Percentiles rank a stretch among this genome's conserved stretches.
Evolutionary conservation across 1,284 basidiomycete genomes (phyloP).

Genomic region (Ustilago loliicola): DNA sequence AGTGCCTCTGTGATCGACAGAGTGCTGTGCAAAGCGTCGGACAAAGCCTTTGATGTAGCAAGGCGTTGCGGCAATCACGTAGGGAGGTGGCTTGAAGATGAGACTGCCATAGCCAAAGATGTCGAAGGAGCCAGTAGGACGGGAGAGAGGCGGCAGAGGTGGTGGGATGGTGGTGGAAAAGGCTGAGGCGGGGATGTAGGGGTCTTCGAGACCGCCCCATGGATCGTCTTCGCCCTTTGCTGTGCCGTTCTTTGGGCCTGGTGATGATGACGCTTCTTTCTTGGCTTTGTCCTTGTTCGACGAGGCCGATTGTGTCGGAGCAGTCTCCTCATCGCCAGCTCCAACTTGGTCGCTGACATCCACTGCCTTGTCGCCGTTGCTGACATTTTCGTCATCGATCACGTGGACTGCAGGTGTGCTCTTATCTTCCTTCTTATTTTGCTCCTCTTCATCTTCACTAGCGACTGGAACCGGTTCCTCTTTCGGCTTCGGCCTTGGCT

Average conservation of each 20-base stretch:
- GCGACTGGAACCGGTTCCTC: background rate
- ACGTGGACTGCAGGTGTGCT: conserved; percentile 17
- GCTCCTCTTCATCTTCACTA: background rate
- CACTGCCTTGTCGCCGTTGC: conserved; percentile 1
- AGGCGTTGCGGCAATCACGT: conserved; percentile 71
- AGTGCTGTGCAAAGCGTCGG: conserved; percentile 85
- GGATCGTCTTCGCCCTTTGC: conserved; percentile 23
- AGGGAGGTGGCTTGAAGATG: conserved; percentile 69
- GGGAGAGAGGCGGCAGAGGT: conserved; percentile 31
- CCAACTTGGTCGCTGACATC: conserved; percentile 25
- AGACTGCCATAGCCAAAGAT: conserved; percentile 68
- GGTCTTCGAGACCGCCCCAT: conserved; percentile 36
- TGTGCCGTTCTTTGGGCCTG: background rate
- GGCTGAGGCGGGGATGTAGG: conserved; percentile 43
- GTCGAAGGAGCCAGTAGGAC: conserved; percentile 62
- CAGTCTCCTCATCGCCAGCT: conserved; percentile 37
- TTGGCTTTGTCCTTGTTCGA: background rate
- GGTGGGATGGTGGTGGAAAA: conserved; percentile 34
- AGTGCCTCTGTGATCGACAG: conserved; percentile 80
- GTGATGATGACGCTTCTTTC: background rate
- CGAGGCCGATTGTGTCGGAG: conserved; percentile 5
- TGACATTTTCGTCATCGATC: conserved; percentile 26
- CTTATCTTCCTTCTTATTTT: background rate
- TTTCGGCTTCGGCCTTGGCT: conserved; percentile 24
- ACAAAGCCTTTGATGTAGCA: conserved; percentile 89